A percentile compares a stretch with the other conserved stretches of the same genome.
These are phyloP conservation scores for Pseudofabraea citricarpa DNA, from an alignment of 2,329 filamentous ascomycete genomes.

Conservation along the genomic window DNA sequence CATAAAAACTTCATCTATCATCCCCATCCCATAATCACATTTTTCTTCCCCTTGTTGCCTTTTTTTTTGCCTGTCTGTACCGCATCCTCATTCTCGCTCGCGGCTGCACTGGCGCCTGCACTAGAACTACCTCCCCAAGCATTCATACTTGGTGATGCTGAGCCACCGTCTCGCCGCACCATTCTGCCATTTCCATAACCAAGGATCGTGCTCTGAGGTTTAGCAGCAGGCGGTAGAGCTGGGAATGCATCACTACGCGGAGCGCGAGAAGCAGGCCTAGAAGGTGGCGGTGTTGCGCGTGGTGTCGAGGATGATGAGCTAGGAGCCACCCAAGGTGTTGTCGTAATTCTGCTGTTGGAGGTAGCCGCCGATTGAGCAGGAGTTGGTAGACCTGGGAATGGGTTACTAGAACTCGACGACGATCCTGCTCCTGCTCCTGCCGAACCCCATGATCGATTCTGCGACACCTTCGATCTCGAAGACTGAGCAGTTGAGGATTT, in stretches of 20 bases:
- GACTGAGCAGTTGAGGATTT: conserved; percentile 68
- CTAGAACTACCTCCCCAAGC: conserved; percentile 21
- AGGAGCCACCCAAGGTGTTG: conserved; percentile 29
- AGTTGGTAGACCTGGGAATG: conserved; percentile 39
- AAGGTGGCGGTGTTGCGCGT: conserved; percentile 16
- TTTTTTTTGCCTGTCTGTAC: conserved; percentile 26
- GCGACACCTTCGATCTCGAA: conserved; percentile 52
- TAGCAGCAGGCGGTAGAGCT: conserved; percentile 73
- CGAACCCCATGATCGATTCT: conserved; percentile 51
- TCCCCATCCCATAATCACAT: conserved; percentile 58
- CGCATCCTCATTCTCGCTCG: conserved; percentile 15
- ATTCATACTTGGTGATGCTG: conserved; percentile 7
- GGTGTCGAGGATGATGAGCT: conserved; percentile 29
- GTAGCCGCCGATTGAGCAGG: conserved; percentile 15
- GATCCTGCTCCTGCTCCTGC: conserved; percentile 11
- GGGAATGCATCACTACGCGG: conserved; percentile 76
- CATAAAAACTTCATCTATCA: too few relatives aligned
- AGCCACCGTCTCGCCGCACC: conserved; percentile 49
- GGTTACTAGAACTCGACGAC: conserved; percentile 28
- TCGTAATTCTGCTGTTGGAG: conserved; percentile 21
- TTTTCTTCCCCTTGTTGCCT: conserved; percentile 55
- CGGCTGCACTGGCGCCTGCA: conserved; percentile 12
- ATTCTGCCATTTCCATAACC: conserved; percentile 49
- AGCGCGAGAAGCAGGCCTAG: conserved; percentile 10
- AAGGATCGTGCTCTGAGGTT: conserved; percentile 57